phyloP scores from a whole-genome alignment of 2,329 filamentous ascomycete genomes.

The Fusarium tricinctum region DNA sequence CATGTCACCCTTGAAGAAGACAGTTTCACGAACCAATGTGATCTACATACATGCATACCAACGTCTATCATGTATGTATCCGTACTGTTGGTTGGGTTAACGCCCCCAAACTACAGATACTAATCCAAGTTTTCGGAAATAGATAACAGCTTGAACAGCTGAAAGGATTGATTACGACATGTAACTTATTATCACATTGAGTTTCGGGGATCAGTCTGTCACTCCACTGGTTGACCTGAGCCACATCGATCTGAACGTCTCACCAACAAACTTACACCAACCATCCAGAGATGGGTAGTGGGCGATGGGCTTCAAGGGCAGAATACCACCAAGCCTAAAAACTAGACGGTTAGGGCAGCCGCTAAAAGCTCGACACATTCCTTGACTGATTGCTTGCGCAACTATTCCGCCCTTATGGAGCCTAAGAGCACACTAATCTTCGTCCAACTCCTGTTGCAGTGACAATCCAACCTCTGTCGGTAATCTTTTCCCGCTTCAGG shows the following conservation, averaged over 20 bases:
- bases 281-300: background rate
- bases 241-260: conserved; percentile 27
- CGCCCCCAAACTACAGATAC: background rate
- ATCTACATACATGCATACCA: conserved; percentile 38
- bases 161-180: background rate
- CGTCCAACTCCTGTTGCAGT: conserved; percentile 13
- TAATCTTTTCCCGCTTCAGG: conserved; percentile 16
- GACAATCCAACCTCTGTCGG: conserved; percentile 21
- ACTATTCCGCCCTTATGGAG: background rate
- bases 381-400: conserved; percentile 4
- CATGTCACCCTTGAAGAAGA: conserved; percentile 12
- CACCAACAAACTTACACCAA: conserved; percentile 26
- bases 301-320: background rate
- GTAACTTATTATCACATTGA: conserved; percentile 4
- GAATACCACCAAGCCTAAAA: conserved; percentile 19
- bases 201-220: conserved; percentile 7
- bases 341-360: background rate
- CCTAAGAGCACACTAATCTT: conserved; percentile 11
- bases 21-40: conserved; percentile 18
- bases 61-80: background rate
- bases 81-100: conserved; percentile 6
- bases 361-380: conserved; percentile 8
- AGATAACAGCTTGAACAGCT: background rate
- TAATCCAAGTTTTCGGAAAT: conserved; percentile 22
- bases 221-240: conserved; percentile 14